Conservation (phyloP, 1,284 basidiomycete species). For the Pseudozyma sp. region DNA sequence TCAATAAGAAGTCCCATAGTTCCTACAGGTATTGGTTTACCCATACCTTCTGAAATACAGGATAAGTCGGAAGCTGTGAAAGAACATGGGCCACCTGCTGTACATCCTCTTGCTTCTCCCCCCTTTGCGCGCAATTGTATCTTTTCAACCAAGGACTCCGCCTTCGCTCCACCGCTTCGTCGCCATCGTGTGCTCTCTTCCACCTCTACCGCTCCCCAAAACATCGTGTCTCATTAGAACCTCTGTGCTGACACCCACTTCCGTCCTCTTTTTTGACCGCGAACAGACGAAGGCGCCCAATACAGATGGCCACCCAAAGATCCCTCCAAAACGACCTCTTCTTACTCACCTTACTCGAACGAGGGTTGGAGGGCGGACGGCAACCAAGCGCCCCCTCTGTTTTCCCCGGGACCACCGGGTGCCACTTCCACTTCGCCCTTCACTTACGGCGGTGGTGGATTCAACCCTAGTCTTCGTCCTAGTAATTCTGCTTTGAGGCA, state of each 20-base stretch:
- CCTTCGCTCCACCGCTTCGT: not conserved
- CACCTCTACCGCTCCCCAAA: not conserved
- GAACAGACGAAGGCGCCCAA: conserved; percentile 69
- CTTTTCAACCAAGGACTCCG: no score
- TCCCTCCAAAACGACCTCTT: conserved; percentile 45
- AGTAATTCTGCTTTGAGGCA: conserved; percentile 10
- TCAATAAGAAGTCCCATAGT: no score
- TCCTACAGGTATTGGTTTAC: no score
- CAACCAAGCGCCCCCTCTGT: conserved; percentile 1
- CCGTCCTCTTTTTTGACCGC: not conserved
- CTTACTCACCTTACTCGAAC: not conserved
- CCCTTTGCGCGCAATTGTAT: no score
- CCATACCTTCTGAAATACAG: no score
- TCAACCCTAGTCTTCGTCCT: conserved; percentile 48
- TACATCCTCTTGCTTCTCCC: no score
- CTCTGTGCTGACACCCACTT: not conserved
- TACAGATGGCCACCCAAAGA: conserved; percentile 73
- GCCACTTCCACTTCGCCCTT: conserved; percentile 76
- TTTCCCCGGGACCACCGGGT: conserved; percentile 14
- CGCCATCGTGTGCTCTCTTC: conserved; percentile 9
- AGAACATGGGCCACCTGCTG: no score
- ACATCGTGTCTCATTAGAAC: not conserved
- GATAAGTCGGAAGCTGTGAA: no score
- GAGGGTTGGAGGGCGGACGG: conserved; percentile 14
- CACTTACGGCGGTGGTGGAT: conserved; percentile 80